These are phyloP conservation scores for Torulaspora maleeae DNA, from an alignment of 805 yeast genomes.

Conservation along the genomic window DNA sequence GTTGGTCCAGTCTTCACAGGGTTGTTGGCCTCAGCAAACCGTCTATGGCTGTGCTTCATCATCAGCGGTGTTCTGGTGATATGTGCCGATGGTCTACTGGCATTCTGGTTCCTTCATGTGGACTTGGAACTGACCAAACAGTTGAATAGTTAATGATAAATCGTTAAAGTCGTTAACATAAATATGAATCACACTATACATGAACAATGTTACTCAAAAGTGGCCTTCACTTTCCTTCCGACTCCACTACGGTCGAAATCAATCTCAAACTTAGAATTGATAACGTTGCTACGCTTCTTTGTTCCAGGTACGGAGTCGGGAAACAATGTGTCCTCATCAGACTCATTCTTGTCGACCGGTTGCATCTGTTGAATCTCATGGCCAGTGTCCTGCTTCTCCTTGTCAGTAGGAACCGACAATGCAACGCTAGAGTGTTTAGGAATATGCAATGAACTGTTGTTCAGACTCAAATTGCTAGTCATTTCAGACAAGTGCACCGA, in stretches of 20 bases:
- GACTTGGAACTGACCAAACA: constrained; percentile 32
- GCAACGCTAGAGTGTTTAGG: constrained; percentile 21
- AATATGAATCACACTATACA: not conserved
- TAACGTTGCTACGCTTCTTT: constrained; percentile 22
- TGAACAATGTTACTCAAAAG: constrained; percentile 5
- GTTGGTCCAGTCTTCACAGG: constrained; percentile 83
- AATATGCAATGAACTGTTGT: constrained; percentile 1
- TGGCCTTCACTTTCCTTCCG: constrained; percentile 37
- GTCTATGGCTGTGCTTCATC: constrained; percentile 47
- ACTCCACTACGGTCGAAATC: constrained; percentile 40
- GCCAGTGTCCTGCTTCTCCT: constrained; percentile 30
- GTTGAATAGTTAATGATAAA: not conserved
- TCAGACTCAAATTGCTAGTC: constrained; percentile 7
- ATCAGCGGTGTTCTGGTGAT: constrained; percentile 49
- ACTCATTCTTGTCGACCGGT: constrained; percentile 10
- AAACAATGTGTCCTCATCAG: constrained; percentile 5
- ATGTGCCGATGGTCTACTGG: constrained; percentile 35
- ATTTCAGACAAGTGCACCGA: constrained; percentile 19
- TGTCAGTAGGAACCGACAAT: constrained; percentile 25
- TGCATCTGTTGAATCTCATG: constrained; percentile 25
- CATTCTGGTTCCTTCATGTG: constrained; percentile 32
- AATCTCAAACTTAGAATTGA: constrained; percentile 35
- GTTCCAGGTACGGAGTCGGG: constrained; percentile 16
- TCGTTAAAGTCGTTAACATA: constrained; percentile 3
- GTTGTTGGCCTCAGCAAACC: constrained; percentile 49